Conservation (phyloP, 371 early-diverging fungal genomes). For the Rhizomucor pusillus region DNA sequence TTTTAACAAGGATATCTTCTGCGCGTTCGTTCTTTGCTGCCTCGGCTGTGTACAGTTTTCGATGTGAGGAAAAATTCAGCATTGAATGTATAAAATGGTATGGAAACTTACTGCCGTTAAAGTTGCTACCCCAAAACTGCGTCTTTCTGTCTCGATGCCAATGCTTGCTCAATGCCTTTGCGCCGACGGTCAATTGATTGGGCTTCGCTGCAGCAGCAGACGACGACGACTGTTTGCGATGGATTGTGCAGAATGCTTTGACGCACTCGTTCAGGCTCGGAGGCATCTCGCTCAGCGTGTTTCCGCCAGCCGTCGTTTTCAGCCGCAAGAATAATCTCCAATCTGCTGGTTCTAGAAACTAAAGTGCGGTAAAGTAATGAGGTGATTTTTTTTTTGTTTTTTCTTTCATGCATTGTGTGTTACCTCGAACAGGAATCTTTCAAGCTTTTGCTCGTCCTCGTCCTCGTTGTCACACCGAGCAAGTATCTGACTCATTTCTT, state of each 20-base stretch:
- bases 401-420: not conserved
- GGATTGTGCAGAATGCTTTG: slow-evolving; percentile 10
- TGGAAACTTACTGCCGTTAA: slow-evolving; percentile 37
- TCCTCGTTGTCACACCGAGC: too few species aligned
- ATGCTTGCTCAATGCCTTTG: slow-evolving; percentile 42
- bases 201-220: slow-evolving; percentile 9
- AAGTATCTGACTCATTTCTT: too few species aligned
- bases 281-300: slow-evolving; percentile 14
- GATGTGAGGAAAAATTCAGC: too few species aligned
- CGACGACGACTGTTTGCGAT: slow-evolving; percentile 12
- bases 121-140: slow-evolving; percentile 38
- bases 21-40: slow-evolving; percentile 34
- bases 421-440: slow-evolving; percentile 9
- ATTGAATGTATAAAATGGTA: not conserved
- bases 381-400: not conserved
- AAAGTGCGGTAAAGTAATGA: not conserved
- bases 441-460: not conserved
- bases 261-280: slow-evolving; percentile 26
- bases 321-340: slow-evolving; percentile 19
- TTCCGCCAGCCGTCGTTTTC: slow-evolving; percentile 22
- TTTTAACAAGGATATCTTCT: slow-evolving; percentile 21
- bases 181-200: slow-evolving; percentile 32
- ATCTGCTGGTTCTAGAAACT: slow-evolving; percentile 19
- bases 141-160: slow-evolving; percentile 35
- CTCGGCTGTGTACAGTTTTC: slow-evolving; percentile 23